phyloP scores from a whole-genome alignment of 495 filamentous ascomycete species.

The Astrothelium macrocarpum region DNA sequence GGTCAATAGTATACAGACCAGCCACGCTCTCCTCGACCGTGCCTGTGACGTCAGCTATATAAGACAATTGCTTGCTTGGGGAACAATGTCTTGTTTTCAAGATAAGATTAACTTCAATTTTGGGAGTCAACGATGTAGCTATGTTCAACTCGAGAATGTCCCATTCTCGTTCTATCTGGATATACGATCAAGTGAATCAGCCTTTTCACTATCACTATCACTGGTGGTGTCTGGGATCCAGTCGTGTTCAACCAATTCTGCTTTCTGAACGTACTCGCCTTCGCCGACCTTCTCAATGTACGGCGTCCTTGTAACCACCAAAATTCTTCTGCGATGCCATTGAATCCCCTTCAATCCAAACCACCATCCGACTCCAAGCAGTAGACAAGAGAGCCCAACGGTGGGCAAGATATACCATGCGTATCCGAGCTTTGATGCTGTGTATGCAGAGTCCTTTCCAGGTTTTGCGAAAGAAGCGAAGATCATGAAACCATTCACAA shows the following conservation, averaged over 20 bases:
- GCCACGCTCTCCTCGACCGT: no score
- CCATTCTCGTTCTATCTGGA: neutral
- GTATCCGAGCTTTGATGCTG: constrained; percentile 9
- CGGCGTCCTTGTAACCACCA: constrained; percentile 15
- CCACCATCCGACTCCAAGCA: constrained; percentile 14
- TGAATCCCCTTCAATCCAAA: constrained; percentile 9
- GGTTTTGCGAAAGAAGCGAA: constrained; percentile 15
- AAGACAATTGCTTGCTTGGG: no score
- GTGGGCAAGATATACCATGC: constrained; percentile 26
- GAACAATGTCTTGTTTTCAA: no score
- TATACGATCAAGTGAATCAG: neutral
- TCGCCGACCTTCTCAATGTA: constrained; percentile 17
- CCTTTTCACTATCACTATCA: neutral
- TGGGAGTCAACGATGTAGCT: no score
- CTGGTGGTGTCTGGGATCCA: constrained; percentile 9
- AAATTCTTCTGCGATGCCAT: constrained; percentile 10
- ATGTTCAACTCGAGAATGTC: no score
- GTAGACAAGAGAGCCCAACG: constrained; percentile 11
- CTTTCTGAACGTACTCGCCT: constrained; percentile 16
- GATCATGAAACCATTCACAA: constrained; percentile 13
- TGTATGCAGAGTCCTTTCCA: constrained; percentile 7
- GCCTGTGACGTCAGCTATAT: no score
- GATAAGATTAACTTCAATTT: no score
- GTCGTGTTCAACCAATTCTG: constrained; percentile 19
- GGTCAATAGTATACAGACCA: no score